phyloP scores from a whole-genome alignment of 495 filamentous ascomycete genomes.

The Penicillium coprophilum region DNA sequence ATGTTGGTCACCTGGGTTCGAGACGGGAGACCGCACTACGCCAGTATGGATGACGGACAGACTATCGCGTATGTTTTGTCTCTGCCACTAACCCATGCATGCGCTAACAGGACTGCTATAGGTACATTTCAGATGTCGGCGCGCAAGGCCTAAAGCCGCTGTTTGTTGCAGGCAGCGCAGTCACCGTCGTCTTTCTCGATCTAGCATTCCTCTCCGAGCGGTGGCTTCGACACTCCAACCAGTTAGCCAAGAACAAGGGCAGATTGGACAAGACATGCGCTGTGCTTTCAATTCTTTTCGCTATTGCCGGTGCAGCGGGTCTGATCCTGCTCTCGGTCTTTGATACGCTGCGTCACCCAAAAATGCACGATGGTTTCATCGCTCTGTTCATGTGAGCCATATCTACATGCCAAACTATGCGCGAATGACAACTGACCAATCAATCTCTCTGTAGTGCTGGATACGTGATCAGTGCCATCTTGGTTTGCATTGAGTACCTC shows the following conservation, averaged over 20 bases:
- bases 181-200: slow-evolving; percentile 84
- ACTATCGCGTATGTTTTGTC: slow-evolving; percentile 64
- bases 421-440: slow-evolving; percentile 8
- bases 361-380: slow-evolving; percentile 74
- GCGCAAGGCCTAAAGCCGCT: slow-evolving; percentile 74
- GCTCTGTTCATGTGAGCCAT: slow-evolving; percentile 72
- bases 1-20: slow-evolving; percentile 71
- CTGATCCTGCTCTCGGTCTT: slow-evolving; percentile 82
- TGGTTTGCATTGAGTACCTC: slow-evolving; percentile 86
- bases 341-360: slow-evolving; percentile 67
- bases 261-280: slow-evolving; percentile 67
- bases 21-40: slow-evolving; percentile 59
- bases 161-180: slow-evolving; percentile 75
- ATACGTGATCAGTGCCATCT: slow-evolving; percentile 75
- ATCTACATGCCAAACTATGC: neutral
- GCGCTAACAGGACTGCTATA: slow-evolving; percentile 12
- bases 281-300: slow-evolving; percentile 66
- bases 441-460: slow-evolving; percentile 31
- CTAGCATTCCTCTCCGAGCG: slow-evolving; percentile 77
- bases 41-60: slow-evolving; percentile 63
- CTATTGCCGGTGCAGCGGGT: slow-evolving; percentile 71
- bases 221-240: slow-evolving; percentile 74
- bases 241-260: slow-evolving; percentile 68
- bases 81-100: neutral
- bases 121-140: slow-evolving; percentile 78